A percentile compares a stretch with the other conserved stretches of the same genome.
These are phyloP conservation scores for Ramularia endophylla DNA, from an alignment of 2,329 filamentous ascomycete species.

Conservation along the genomic window DNA sequence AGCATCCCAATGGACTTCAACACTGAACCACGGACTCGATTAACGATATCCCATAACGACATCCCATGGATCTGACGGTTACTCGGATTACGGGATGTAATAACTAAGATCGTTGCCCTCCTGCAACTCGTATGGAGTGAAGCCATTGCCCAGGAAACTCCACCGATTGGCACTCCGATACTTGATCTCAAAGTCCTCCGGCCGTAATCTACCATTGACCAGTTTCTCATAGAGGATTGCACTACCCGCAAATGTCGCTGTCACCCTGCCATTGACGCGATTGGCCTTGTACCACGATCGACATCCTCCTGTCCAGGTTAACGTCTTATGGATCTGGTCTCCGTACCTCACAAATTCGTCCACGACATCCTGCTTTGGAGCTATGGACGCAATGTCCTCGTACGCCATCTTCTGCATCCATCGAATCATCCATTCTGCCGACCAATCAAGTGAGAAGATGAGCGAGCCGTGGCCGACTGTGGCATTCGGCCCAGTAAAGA, in stretches of 20 bases:
- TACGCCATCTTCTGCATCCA: conserved; percentile 29
- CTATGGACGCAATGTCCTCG: conserved; percentile 18
- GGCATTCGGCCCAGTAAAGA: conserved; percentile 21
- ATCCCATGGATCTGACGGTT: too few species aligned
- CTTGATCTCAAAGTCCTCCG: conserved; percentile 44
- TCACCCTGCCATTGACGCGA: conserved; percentile 16
- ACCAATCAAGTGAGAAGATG: conserved; percentile 19
- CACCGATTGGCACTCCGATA: conserved; percentile 41
- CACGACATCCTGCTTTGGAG: conserved; percentile 20
- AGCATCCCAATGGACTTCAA: too few species aligned
- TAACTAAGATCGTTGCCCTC: conserved; percentile 10
- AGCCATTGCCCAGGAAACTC: conserved; percentile 44
- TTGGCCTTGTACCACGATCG: conserved; percentile 23
- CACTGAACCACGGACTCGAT: too few species aligned
- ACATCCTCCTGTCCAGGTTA: conserved; percentile 16
- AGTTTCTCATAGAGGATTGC: conserved; percentile 22
- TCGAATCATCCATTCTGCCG: conserved; percentile 42
- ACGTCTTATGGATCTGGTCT: conserved; percentile 39
- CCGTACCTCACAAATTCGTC: conserved; percentile 27
- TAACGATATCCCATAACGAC: too few species aligned
- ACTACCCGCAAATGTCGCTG: conserved; percentile 22
- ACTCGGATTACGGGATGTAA: conserved; percentile 6
- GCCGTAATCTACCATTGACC: conserved; percentile 33
- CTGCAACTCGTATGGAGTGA: conserved; percentile 10
- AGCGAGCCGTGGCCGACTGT: conserved; percentile 21